Conservation (phyloP, 495 filamentous ascomycete genomes). For the Penicillium coprophilum region DNA sequence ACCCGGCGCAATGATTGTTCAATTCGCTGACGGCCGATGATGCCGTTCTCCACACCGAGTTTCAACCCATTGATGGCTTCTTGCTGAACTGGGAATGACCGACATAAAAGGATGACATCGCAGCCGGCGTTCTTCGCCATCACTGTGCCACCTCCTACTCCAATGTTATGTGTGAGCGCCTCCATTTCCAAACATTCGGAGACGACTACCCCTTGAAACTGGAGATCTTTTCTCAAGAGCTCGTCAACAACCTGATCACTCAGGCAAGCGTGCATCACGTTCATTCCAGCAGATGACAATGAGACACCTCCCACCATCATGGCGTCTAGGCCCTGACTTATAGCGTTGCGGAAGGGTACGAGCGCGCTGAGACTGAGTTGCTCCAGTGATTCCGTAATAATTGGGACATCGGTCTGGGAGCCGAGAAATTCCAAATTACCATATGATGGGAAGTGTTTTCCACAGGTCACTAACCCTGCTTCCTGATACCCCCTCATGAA, state of each 20-base stretch:
- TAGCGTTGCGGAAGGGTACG: slow-evolving; percentile 84
- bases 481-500: slow-evolving; percentile 88
- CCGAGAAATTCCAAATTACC: slow-evolving; percentile 90
- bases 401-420: slow-evolving; percentile 80
- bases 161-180: slow-evolving; percentile 83
- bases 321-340: slow-evolving; percentile 76
- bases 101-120: slow-evolving; percentile 80
- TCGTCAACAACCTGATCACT: slow-evolving; percentile 89
- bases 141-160: slow-evolving; percentile 86
- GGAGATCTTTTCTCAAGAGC: slow-evolving; percentile 73
- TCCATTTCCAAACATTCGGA: slow-evolving; percentile 97
- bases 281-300: slow-evolving; percentile 81
- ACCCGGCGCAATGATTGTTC: slow-evolving; percentile 72
- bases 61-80: slow-evolving; percentile 85
- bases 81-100: slow-evolving; percentile 80
- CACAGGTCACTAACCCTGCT: slow-evolving; percentile 78
- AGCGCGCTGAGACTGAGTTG: slow-evolving; percentile 80
- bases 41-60: slow-evolving; percentile 79
- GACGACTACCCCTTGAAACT: slow-evolving; percentile 87
- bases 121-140: slow-evolving; percentile 94
- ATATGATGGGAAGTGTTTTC: slow-evolving; percentile 92
- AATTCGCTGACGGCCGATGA: slow-evolving; percentile 73
- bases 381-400: slow-evolving; percentile 87
- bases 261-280: slow-evolving; percentile 88
- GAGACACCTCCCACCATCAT: slow-evolving; percentile 93